A percentile compares a stretch with the other conserved stretches of the same genome.
Conservation (phyloP, 805 yeast genomes). For the Torulaspora delbrueckii region DNA sequence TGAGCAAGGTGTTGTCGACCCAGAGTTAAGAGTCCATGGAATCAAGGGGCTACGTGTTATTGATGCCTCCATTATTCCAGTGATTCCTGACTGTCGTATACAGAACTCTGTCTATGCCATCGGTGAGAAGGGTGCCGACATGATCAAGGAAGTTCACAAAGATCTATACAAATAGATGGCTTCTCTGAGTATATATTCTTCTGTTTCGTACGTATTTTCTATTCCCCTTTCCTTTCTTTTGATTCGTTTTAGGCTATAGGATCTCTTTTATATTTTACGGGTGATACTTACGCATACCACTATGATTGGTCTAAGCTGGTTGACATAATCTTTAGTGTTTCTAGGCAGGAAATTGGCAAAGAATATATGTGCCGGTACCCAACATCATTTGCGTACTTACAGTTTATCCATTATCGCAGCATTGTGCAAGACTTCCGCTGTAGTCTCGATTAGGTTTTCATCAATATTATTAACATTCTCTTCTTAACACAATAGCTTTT, state of each 20-base stretch:
- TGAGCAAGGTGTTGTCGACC: conserved; percentile 30
- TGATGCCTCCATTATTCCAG: conserved; percentile 36
- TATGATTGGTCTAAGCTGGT: no score
- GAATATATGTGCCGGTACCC: no score
- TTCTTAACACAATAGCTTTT: no score
- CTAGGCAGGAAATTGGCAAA: no score
- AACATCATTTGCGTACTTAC: no score
- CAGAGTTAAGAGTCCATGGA: conserved; percentile 32
- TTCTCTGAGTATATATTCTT: not conserved
- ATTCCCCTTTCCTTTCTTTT: not conserved
- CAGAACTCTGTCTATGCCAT: conserved; percentile 30
- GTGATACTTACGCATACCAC: no score
- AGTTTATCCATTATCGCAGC: no score
- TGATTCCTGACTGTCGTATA: conserved; percentile 30
- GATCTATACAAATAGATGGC: conserved; percentile 7
- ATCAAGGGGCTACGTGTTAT: conserved; percentile 30
- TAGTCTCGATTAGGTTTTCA: no score
- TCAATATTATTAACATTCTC: no score
- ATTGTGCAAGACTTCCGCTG: no score
- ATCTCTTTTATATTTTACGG: not conserved
- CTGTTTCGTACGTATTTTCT: not conserved
- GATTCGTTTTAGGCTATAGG: not conserved
- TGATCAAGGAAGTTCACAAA: conserved; percentile 22
- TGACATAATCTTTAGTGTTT: no score
- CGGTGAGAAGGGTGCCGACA: conserved; percentile 32